These are phyloP conservation scores for Globisporangium nodosum DNA, from an alignment of 352 stramenopile species.

Conservation along the genomic window DNA sequence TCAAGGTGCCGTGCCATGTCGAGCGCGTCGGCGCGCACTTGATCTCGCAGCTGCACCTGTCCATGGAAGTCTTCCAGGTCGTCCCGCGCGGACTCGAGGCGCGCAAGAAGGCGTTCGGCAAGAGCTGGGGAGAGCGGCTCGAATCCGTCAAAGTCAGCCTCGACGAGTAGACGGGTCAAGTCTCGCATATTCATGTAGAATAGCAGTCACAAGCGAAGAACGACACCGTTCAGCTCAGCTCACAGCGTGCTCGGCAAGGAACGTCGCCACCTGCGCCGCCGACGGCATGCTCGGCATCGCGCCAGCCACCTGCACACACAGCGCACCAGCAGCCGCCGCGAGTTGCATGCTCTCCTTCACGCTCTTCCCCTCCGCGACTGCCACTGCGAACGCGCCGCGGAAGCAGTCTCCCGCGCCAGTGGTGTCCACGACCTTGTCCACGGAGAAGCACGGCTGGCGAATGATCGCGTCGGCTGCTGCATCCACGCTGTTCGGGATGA, in stretches of 20 bases:
- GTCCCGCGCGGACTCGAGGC: conserved; percentile 27
- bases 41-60: conserved; percentile 31
- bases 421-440: conserved; percentile 67
- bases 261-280: conserved; percentile 20
- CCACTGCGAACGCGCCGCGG: conserved; percentile 60
- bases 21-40: conserved; percentile 20
- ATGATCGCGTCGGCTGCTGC: conserved; percentile 19
- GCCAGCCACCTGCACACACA: conserved; percentile 61
- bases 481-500: conserved; percentile 24
- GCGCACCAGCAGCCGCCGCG: conserved; percentile 49
- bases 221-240: background rate
- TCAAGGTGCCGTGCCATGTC: conserved; percentile 21
- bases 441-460: conserved; percentile 43
- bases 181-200: no score
- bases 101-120: conserved; percentile 29
- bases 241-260: conserved; percentile 18
- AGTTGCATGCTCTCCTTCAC: conserved; percentile 48
- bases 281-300: conserved; percentile 69
- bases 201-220: no score
- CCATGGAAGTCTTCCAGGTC: conserved; percentile 35
- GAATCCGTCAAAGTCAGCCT: conserved; percentile 16
- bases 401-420: conserved; percentile 81
- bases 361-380: conserved; percentile 35
- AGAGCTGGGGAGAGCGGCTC: conserved; percentile 11
- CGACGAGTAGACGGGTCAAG: background rate